These are phyloP conservation scores for Waltergamsia citrina DNA, from an alignment of 2,329 filamentous ascomycete genomes.

Conservation along the genomic window DNA sequence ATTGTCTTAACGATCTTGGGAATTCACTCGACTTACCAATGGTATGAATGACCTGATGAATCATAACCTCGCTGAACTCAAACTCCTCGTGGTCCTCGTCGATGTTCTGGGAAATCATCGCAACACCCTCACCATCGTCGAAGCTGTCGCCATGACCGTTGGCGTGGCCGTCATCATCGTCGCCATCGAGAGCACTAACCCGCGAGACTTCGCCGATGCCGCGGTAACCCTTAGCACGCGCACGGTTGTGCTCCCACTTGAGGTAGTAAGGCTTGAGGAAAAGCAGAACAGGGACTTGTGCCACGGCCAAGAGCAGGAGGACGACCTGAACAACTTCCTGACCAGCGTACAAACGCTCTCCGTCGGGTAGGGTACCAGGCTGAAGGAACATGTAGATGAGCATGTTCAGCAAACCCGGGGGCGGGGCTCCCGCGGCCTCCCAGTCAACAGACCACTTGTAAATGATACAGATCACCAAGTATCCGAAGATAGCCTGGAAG, in stretches of 20 bases:
- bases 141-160: constrained; percentile 50
- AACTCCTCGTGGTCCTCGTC: constrained; percentile 89
- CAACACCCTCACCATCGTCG: constrained; percentile 71
- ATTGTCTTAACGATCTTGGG: not conserved
- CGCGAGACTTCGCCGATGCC: constrained; percentile 83
- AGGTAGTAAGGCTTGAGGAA: constrained; percentile 96
- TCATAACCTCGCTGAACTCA: constrained; percentile 95
- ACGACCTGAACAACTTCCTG: constrained; percentile 69
- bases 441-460: constrained; percentile 98
- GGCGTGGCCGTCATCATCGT: constrained; percentile 50
- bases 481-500: constrained; percentile 98
- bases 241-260: constrained; percentile 84
- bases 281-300: constrained; percentile 82
- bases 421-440: constrained; percentile 49
- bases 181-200: constrained; percentile 83
- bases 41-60: constrained; percentile 97
- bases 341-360: constrained; percentile 67
- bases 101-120: constrained; percentile 83
- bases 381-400: constrained; percentile 98
- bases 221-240: constrained; percentile 81
- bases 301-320: constrained; percentile 71
- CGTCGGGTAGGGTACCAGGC: constrained; percentile 54
- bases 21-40: constrained; percentile 57
- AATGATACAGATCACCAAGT: constrained; percentile 85
- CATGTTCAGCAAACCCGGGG: constrained; percentile 94